Conservation (phyloP, 2,329 filamentous ascomycete genomes). For the Paramyrothecium sp. region DNA sequence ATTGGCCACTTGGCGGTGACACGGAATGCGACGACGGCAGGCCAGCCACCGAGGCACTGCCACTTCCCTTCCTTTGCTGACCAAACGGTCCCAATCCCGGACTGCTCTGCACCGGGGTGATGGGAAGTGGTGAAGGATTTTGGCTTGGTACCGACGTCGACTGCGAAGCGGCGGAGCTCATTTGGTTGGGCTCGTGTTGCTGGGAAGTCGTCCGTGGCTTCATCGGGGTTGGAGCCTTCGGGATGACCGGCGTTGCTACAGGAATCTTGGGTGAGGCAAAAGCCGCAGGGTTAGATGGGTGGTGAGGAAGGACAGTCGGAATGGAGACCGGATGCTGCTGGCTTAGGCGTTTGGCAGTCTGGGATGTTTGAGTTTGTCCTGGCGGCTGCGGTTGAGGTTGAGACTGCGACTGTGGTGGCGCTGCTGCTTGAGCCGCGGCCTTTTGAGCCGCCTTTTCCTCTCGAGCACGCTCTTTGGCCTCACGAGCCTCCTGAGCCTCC, state of each 20-base stretch:
- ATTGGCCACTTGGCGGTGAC: slow-evolving; percentile 52
- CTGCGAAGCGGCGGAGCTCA: slow-evolving; percentile 69
- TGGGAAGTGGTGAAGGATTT: slow-evolving; percentile 57
- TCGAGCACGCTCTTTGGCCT: slow-evolving; percentile 62
- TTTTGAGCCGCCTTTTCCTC: slow-evolving; percentile 51
- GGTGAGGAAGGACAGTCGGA: slow-evolving; percentile 55
- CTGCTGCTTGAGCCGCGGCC: slow-evolving; percentile 35
- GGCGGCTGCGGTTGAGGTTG: slow-evolving; percentile 14
- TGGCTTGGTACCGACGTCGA: slow-evolving; percentile 55
- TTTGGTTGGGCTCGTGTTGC: slow-evolving; percentile 71
- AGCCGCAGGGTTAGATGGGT: slow-evolving; percentile 53
- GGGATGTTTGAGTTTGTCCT: slow-evolving; percentile 3
- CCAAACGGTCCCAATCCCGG: slow-evolving; percentile 63
- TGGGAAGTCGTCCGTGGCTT: slow-evolving; percentile 77
- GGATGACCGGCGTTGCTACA: slow-evolving; percentile 75
- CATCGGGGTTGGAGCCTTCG: slow-evolving; percentile 79
- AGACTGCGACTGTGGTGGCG: slow-evolving; percentile 12
- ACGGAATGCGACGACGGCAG: slow-evolving; percentile 38
- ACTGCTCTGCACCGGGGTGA: slow-evolving; percentile 64
- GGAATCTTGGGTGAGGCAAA: slow-evolving; percentile 78
- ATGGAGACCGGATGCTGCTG: slow-evolving; percentile 40
- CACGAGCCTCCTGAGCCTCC: slow-evolving; percentile 50
- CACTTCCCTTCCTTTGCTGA: slow-evolving; percentile 62
- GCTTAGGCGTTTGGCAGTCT: slow-evolving; percentile 13
- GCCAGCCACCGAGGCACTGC: slow-evolving; percentile 23